phyloP scores from a whole-genome alignment of 345 rosid species.

The Rhizophora mangle region DNA sequence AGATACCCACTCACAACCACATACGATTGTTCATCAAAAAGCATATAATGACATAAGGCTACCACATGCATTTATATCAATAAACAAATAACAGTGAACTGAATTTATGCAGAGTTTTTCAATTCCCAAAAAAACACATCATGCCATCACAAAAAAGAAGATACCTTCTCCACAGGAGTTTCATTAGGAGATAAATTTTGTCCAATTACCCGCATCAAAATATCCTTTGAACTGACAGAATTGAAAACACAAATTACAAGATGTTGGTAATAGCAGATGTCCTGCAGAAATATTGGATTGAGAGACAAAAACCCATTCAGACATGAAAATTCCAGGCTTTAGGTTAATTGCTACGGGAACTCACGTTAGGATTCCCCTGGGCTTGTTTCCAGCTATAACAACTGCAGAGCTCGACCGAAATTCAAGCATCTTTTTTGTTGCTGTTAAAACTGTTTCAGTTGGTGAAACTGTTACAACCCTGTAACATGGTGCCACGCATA shows the following conservation, averaged over 20 bases:
- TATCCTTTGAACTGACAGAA: conserved; percentile 79
- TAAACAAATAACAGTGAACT: not conserved
- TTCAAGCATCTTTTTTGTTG: conserved; percentile 86
- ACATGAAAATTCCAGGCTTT: not conserved
- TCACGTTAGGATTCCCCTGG: conserved; percentile 88
- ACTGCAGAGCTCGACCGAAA: conserved; percentile 64
- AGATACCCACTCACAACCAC: conserved; percentile 2
- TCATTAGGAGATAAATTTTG: conserved; percentile 72
- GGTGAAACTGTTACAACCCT: conserved; percentile 84
- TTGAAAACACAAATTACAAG: conserved; percentile 17
- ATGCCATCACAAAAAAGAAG: conserved; percentile 9
- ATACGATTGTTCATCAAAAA: not conserved
- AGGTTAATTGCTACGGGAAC: conserved; percentile 26
- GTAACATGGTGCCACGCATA: conserved; percentile 30
- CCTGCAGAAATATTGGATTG: not conserved
- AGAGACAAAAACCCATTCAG: not conserved
- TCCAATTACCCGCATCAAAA: conserved; percentile 91
- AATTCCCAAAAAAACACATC: not conserved
- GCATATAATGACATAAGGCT: not conserved
- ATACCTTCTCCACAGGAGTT: conserved; percentile 80
- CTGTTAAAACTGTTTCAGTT: conserved; percentile 68
- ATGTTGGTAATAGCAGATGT: conserved; percentile 6
- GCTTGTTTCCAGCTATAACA: conserved; percentile 69
- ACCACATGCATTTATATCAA: not conserved
- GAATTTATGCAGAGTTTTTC: not conserved